phyloP scores from a whole-genome alignment of 2,329 filamentous ascomycete species.

The Scedosporium dehoogii region DNA sequence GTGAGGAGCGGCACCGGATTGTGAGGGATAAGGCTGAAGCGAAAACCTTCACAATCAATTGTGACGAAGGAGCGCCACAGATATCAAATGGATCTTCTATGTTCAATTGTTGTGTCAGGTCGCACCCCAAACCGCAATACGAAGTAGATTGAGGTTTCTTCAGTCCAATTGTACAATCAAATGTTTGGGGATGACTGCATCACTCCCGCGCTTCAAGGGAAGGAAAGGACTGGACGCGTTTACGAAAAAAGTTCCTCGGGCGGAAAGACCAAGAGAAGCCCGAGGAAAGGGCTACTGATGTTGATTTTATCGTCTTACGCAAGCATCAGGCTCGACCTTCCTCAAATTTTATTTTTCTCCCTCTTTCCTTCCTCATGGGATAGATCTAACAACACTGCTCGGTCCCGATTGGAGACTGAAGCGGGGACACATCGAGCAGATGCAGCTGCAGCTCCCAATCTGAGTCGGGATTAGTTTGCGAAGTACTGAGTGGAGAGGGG shows the following conservation, averaged over 20 bases:
- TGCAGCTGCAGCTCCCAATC: not conserved
- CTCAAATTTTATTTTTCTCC: not conserved
- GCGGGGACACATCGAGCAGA: not conserved
- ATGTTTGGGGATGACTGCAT: too few relatives aligned
- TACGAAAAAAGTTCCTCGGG: not conserved
- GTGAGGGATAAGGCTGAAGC: not conserved
- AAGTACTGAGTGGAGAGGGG: too few relatives aligned
- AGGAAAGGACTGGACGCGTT: not conserved
- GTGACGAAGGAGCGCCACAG: too few relatives aligned
- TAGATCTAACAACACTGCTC: not conserved
- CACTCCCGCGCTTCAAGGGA: not conserved
- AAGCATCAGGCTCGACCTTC: not conserved
- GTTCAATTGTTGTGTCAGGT: too few relatives aligned
- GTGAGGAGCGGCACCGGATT: not conserved
- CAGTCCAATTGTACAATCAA: too few relatives aligned
- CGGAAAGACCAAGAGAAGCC: not conserved
- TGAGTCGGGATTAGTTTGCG: not conserved
- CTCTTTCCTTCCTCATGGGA: not conserved
- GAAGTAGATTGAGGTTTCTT: too few relatives aligned
- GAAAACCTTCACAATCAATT: too few relatives aligned
- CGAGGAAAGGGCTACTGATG: not conserved
- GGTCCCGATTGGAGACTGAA: not conserved
- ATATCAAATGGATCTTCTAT: too few relatives aligned
- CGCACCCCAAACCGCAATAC: too few relatives aligned
- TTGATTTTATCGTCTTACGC: not conserved